Conservation (phyloP, 768 basidiomycete species). For the Leccinum barrowsii region DNA sequence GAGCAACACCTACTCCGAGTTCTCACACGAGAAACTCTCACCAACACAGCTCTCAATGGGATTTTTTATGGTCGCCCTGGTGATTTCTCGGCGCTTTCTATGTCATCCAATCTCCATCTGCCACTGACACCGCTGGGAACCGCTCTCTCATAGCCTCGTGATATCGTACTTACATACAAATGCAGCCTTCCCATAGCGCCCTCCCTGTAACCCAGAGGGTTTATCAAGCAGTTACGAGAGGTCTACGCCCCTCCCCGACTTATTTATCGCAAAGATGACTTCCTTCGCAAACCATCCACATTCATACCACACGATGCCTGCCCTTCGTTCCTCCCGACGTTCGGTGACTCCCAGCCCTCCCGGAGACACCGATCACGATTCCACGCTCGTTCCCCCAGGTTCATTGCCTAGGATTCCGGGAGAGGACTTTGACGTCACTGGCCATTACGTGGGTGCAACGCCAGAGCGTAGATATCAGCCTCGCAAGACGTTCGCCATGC, state of each 20-base stretch:
- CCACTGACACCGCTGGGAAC: slow-evolving; percentile 18
- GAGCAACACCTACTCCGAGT: too few relatives aligned
- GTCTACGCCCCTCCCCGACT: neutral
- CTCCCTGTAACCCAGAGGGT: neutral
- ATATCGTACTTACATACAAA: neutral
- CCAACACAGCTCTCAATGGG: too few relatives aligned
- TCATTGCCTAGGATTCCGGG: neutral
- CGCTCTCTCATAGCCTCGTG: slow-evolving; percentile 19
- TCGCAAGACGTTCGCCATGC: slow-evolving; percentile 47
- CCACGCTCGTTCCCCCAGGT: neutral
- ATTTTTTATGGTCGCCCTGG: slow-evolving; percentile 23
- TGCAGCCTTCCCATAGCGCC: neutral
- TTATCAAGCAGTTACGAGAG: neutral
- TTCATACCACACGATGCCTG: slow-evolving; percentile 11
- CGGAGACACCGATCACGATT: slow-evolving; percentile 31
- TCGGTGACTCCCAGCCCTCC: slow-evolving; percentile 35
- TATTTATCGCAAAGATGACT: slow-evolving; percentile 33
- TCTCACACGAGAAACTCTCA: too few relatives aligned
- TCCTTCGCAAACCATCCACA: slow-evolving; percentile 40
- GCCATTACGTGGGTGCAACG: neutral
- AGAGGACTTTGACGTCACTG: slow-evolving; percentile 15
- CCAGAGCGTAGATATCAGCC: slow-evolving; percentile 28
- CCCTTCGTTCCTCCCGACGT: slow-evolving; percentile 34
- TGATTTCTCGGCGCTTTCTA: slow-evolving; percentile 19
- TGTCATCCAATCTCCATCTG: neutral